phyloP scores from a whole-genome alignment of 495 filamentous ascomycete species.

The Tirmania nivea region DNA sequence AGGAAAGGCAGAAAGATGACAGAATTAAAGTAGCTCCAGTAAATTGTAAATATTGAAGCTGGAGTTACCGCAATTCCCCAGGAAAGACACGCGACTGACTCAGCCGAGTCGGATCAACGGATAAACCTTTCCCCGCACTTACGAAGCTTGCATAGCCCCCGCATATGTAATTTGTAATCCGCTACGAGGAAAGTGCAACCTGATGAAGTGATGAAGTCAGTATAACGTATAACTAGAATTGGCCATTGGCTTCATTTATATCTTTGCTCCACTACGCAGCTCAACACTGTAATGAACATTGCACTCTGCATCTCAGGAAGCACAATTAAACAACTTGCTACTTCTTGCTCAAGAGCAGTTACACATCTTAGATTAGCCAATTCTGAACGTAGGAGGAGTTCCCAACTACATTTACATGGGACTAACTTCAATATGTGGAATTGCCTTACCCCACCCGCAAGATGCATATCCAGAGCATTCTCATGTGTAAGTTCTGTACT shows the following conservation, averaged over 20 bases:
- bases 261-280: no score
- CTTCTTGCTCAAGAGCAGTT: background rate
- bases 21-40: background rate
- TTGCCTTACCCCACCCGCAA: constrained; percentile 16
- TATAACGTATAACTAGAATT: no score
- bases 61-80: background rate
- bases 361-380: background rate
- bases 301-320: background rate
- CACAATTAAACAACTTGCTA: background rate
- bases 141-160: no score
- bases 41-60: background rate
- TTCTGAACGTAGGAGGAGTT: background rate
- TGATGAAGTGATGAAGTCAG: no score
- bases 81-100: no score
- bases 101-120: no score
- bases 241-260: no score
- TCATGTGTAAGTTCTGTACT: constrained; percentile 60
- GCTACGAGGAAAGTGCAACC: no score
- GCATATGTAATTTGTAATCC: no score
- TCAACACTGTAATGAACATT: background rate
- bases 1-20: background rate
- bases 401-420: background rate
- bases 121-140: no score
- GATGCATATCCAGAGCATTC: constrained; percentile 96
- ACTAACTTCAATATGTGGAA: background rate